Evolutionary conservation across 345 rosid species (phyloP).

Genomic region (Microthlaspi erraticum): DNA sequence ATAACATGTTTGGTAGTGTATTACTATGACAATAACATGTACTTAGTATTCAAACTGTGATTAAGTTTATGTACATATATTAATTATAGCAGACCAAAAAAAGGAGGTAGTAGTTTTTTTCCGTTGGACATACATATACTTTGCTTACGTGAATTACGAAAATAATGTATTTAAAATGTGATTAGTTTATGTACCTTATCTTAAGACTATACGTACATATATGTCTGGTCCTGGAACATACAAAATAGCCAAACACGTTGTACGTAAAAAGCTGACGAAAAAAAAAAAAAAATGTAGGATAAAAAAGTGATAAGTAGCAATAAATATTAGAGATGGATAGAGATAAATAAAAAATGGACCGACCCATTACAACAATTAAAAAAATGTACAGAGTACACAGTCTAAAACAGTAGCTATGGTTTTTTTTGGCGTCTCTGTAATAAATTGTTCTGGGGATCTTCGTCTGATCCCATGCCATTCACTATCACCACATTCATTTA

Average conservation of each 20-base stretch:
- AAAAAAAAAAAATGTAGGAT: background rate
- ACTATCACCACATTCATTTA: constrained; percentile 37
- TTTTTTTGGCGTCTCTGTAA: constrained; percentile 41
- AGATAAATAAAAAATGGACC: constrained; percentile 27
- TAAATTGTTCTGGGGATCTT: constrained; percentile 43
- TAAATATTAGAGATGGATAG: constrained; percentile 18
- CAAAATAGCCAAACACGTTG: constrained; percentile 33
- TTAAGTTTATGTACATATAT: no score
- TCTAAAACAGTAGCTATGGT: constrained; percentile 39
- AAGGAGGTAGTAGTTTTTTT: no score
- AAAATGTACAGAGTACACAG: constrained; percentile 40
- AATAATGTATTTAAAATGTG: background rate
- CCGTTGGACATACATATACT: no score
- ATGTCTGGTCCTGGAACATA: constrained; percentile 30
- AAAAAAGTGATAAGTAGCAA: constrained; percentile 30
- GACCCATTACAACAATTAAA: constrained; percentile 29
- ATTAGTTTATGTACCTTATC: background rate
- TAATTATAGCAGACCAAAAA: no score
- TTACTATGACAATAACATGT: no score
- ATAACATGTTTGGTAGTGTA: constrained; percentile 16
- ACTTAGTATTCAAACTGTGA: no score
- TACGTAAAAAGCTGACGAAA: constrained; percentile 42
- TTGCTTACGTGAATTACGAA: no score
- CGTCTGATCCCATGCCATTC: constrained; percentile 37
- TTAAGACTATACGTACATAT: background rate